These are phyloP conservation scores for Pseudomonodictys pantanalensis DNA, from an alignment of 495 filamentous ascomycete genomes.

Conservation along the genomic window DNA sequence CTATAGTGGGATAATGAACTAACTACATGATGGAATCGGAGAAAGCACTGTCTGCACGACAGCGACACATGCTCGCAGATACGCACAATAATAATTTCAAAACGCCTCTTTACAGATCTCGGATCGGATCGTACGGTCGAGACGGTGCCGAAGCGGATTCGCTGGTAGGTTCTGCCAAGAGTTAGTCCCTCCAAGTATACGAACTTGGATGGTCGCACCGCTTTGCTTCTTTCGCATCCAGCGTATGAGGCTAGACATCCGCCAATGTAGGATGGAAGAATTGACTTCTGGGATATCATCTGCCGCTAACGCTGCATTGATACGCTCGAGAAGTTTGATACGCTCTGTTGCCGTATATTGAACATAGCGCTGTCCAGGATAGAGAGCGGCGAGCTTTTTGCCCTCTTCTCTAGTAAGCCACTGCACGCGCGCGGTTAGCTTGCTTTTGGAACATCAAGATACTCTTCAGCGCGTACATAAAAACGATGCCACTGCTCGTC, in stretches of 20 bases:
- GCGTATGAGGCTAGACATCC: neutral
- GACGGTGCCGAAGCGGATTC: no score
- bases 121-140: no score
- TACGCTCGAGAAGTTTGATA: neutral
- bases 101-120: no score
- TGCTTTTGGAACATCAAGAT: neutral
- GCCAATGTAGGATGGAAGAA: neutral
- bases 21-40: no score
- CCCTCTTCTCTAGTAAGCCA: neutral
- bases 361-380: neutral
- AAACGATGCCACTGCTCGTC: constrained; percentile 1
- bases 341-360: neutral
- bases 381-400: neutral
- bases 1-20: no score
- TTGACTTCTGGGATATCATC: neutral
- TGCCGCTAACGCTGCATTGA: neutral
- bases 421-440: neutral
- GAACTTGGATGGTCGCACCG: no score
- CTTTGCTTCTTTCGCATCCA: neutral
- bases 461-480: neutral
- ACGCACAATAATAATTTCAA: no score
- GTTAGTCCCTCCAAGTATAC: no score
- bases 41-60: no score
- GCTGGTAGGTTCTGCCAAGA: no score
- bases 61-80: no score